Evolutionary conservation across 345 rosid genomes (phyloP).

Genomic region (Conringia planisiliqua): DNA sequence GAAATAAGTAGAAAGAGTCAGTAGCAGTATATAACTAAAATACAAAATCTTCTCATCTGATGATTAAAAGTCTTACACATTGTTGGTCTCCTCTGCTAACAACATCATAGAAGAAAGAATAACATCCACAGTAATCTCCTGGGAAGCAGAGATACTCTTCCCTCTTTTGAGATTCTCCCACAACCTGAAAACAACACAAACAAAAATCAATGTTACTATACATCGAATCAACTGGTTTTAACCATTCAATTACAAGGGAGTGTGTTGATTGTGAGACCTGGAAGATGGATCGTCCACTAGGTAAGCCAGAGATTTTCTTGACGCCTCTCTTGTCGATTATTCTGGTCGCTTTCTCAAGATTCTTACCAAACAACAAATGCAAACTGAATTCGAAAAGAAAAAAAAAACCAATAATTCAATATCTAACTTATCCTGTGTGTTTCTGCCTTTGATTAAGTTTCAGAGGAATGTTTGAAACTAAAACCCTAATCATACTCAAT

Average conservation of each 20-base stretch:
- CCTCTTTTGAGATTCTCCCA: conserved; percentile 81
- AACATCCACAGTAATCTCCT: conserved; percentile 76
- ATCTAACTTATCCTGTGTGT: neutral
- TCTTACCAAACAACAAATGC: conserved; percentile 88
- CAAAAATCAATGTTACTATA: neutral
- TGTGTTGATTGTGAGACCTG: conserved; percentile 44
- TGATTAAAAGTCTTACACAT: conserved; percentile 45
- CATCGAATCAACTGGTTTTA: neutral
- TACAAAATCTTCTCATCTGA: neutral
- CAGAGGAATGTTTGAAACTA: neutral
- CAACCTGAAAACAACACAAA: conserved; percentile 43
- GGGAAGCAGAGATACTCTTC: conserved; percentile 87
- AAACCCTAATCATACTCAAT: neutral
- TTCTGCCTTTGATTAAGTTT: neutral
- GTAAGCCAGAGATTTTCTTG: conserved; percentile 65
- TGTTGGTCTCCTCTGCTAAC: conserved; percentile 86
- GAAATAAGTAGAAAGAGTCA: conserved; percentile 7
- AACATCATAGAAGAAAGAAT: conserved; percentile 81
- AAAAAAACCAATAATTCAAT: neutral
- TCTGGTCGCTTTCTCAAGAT: conserved; percentile 74
- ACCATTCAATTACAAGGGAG: neutral
- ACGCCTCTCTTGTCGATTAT: conserved; percentile 76
- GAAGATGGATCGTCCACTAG: conserved; percentile 74
- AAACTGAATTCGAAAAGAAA: conserved; percentile 39
- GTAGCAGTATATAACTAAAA: neutral